Evolutionary conservation across 2,329 filamentous ascomycete species (phyloP), one percentile per base, ranked within the genome.

Genomic region (Aspergillus sp.): DNA sequence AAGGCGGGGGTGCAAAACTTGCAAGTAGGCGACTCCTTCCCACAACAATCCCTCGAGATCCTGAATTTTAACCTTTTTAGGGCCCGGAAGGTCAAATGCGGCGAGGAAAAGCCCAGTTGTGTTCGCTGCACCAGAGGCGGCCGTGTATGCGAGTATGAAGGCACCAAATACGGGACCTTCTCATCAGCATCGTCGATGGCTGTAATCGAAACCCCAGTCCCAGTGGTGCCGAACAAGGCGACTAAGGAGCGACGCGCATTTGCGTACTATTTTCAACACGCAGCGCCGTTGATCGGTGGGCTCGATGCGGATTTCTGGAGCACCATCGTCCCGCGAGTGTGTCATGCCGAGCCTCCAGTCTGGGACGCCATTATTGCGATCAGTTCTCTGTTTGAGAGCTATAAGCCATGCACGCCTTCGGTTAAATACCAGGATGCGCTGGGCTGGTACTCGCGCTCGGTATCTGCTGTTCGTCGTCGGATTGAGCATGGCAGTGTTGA

Each of bases 321-420:
- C n/a, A 69, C 62, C 1, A 56, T 71, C 31, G 65, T 77, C 4
- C 73, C 73, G 3, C 70, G 70, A 43, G 62, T 75, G 14, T 74
- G 72, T 45, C 70, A 68, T 12, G 66, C 54, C 31, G 71, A 75
- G 50, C 68, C 72, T 4, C 71, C 72, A 4, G 71, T 77, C 3
- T 75, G 74, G 72, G 71, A 76, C 65, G 70, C 73, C 15, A 70
- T 75, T 40, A 70, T 73, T 31, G 64, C 73, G 4, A 68, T 75
- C n/a, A 73, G 73, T 55, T 63, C 70, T 11, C 57, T 76, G 6
- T 73, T 70, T 43, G 74, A 76, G 44, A 64, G 51, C 47, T 64
- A 67, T 5, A 62, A 70, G 15, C 57, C 27, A 2, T 39, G 7
- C 8, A 8, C 7, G 2, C 53, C 64, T 1, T 61, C 56, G 44